These are phyloP conservation scores for Kipferlia bialata DNA, from an alignment of 78 protist genomes.

Conservation along the genomic window DNA sequence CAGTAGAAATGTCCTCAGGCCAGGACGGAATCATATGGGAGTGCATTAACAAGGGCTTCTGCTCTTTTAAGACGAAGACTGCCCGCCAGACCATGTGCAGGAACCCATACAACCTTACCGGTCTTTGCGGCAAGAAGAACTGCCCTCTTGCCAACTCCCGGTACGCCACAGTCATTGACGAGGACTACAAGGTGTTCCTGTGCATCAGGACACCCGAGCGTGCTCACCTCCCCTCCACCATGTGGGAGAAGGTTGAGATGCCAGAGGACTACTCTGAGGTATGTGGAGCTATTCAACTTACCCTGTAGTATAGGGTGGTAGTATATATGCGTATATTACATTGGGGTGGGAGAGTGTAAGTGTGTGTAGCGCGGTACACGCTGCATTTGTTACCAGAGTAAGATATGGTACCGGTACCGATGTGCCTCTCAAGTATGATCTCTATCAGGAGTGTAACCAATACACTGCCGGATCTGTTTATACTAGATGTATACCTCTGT, in stretches of 20 bases:
- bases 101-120: neutral
- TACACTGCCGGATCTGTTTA: neutral
- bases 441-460: neutral
- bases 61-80: slow-evolving; percentile 9
- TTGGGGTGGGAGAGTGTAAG: too few relatives aligned
- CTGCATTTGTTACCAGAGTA: too few relatives aligned
- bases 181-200: slow-evolving; percentile 14
- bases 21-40: slow-evolving; percentile 6
- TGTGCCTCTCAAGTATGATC: too few relatives aligned
- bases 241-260: slow-evolving; percentile 20
- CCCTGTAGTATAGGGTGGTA: too few relatives aligned
- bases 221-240: slow-evolving; percentile 5
- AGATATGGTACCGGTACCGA: too few relatives aligned
- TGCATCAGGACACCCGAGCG: slow-evolving; percentile 8
- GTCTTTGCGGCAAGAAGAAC: slow-evolving; percentile 9
- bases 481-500: neutral
- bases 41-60: slow-evolving; percentile 1
- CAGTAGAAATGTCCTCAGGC: too few relatives aligned
- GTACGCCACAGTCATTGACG: slow-evolving; percentile 25
- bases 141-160: slow-evolving; percentile 17
- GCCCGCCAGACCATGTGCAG: slow-evolving; percentile 1
- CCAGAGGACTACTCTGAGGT: slow-evolving; percentile 5
- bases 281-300: too few relatives aligned
- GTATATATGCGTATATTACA: too few relatives aligned
- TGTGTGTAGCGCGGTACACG: too few relatives aligned